Percentiles rank a stretch among this genome's conserved stretches.
Evolutionary conservation across 768 basidiomycete genomes (phyloP).

Genomic region (Trametes cingulata): DNA sequence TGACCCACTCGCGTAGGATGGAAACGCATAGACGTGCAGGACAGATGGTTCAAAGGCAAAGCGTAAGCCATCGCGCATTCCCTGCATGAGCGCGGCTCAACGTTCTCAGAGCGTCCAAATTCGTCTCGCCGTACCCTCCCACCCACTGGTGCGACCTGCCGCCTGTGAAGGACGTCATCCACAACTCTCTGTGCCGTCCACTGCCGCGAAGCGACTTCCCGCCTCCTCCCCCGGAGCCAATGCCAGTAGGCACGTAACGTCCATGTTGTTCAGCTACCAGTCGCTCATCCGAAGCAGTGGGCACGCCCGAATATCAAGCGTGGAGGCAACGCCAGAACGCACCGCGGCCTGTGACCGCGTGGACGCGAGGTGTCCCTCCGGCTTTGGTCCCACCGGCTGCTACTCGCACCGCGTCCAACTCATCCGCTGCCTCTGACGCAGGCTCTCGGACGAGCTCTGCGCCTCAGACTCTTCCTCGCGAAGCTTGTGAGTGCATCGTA

Average conservation of each 20-base stretch:
- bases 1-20: conserved; percentile 37
- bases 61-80: neutral
- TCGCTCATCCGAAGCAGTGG: conserved; percentile 6
- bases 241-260: conserved; percentile 35
- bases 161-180: conserved; percentile 37
- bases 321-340: neutral
- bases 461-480: neutral
- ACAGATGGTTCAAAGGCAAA: conserved; percentile 41
- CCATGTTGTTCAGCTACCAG: too few relatives aligned
- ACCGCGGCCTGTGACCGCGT: neutral
- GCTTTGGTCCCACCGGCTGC: neutral
- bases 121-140: conserved; percentile 43
- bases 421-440: neutral
- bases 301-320: conserved; percentile 24
- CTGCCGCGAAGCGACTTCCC: conserved; percentile 39
- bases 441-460: neutral
- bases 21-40: conserved; percentile 48
- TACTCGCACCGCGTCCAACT: neutral
- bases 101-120: conserved; percentile 20
- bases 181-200: conserved; percentile 42
- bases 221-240: conserved; percentile 29
- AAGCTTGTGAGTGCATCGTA: conserved; percentile 1
- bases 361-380: neutral
- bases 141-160: conserved; percentile 43
- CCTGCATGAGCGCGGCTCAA: neutral